These are phyloP conservation scores for Beauveria brongniartii DNA, from an alignment of 2,329 filamentous ascomycete genomes.

Conservation along the genomic window DNA sequence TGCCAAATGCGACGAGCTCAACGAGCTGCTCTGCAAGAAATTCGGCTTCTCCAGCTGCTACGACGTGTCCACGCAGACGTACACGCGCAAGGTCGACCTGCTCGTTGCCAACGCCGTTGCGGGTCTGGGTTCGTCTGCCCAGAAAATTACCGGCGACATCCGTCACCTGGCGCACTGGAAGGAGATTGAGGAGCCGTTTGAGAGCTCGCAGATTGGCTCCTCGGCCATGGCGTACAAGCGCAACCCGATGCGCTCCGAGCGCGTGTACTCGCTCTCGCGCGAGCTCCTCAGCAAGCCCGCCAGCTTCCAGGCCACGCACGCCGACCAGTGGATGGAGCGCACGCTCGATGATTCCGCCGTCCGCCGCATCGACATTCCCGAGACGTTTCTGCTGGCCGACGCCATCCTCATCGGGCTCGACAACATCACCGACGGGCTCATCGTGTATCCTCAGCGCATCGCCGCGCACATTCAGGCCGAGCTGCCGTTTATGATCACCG, in stretches of 20 bases:
- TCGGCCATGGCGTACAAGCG: conserved; percentile 38
- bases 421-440: conserved; percentile 60
- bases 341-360: conserved; percentile 72
- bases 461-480: conserved; percentile 60
- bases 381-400: conserved; percentile 60
- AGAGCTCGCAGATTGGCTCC: conserved; percentile 68
- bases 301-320: conserved; percentile 24
- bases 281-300: conserved; percentile 34
- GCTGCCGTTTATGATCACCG: conserved; percentile 78
- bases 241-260: conserved; percentile 41
- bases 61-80: conserved; percentile 57
- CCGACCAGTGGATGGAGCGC: conserved; percentile 49
- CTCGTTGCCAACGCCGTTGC: conserved; percentile 73
- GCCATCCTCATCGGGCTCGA: conserved; percentile 59
- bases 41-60: conserved; percentile 44
- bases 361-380: conserved; percentile 56
- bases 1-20: conserved; percentile 44
- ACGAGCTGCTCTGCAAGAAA: conserved; percentile 47
- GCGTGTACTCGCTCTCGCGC: conserved; percentile 37
- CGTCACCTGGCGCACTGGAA: conserved; percentile 67
- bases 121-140: conserved; percentile 68
- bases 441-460: conserved; percentile 74
- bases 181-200: conserved; percentile 79
- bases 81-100: conserved; percentile 73
- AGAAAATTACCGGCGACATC: conserved; percentile 65